A percentile compares a stretch with the other conserved stretches of the same genome.
These are phyloP conservation scores for Citropsis articulata DNA, from an alignment of 345 rosid species.

Conservation along the genomic window DNA sequence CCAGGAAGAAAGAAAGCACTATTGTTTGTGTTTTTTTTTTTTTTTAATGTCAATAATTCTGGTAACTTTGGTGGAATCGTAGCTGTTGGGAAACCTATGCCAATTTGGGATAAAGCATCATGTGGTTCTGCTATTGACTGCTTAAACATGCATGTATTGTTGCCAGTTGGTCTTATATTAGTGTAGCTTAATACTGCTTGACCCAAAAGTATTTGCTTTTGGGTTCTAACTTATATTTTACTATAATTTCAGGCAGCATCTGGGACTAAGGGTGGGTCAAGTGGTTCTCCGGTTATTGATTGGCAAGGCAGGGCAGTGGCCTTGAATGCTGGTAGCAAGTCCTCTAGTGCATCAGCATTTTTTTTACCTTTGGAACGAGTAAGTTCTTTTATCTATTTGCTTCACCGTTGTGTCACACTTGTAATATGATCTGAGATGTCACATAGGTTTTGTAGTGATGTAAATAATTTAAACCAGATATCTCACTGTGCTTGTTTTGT, in stretches of 20 bases:
- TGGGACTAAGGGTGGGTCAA: slow-evolving; percentile 96
- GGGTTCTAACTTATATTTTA: slow-evolving; percentile 2
- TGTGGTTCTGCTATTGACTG: neutral
- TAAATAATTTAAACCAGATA: neutral
- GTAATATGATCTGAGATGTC: neutral
- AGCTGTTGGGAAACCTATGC: neutral
- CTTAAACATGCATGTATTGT: neutral
- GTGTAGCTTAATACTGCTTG: neutral
- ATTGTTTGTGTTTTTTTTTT: neutral
- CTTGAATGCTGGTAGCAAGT: slow-evolving; percentile 93
- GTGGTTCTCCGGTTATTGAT: slow-evolving; percentile 98
- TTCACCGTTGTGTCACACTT: neutral
- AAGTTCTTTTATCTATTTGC: slow-evolving; percentile 21
- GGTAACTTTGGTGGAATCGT: neutral
- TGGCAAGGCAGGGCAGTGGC: slow-evolving; percentile 96
- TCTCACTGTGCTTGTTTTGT: neutral
- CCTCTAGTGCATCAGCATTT: slow-evolving; percentile 86
- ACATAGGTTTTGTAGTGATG: neutral
- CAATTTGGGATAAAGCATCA: neutral
- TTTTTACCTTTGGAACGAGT: slow-evolving; percentile 89
- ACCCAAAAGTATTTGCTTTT: neutral
- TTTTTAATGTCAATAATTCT: neutral
- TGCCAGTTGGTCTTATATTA: neutral
- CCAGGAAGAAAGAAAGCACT: neutral
- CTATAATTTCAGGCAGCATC: slow-evolving; percentile 76